These are phyloP conservation scores for Sphaerulina populicola DNA, from an alignment of 2,329 filamentous ascomycete species.

Conservation along the genomic window DNA sequence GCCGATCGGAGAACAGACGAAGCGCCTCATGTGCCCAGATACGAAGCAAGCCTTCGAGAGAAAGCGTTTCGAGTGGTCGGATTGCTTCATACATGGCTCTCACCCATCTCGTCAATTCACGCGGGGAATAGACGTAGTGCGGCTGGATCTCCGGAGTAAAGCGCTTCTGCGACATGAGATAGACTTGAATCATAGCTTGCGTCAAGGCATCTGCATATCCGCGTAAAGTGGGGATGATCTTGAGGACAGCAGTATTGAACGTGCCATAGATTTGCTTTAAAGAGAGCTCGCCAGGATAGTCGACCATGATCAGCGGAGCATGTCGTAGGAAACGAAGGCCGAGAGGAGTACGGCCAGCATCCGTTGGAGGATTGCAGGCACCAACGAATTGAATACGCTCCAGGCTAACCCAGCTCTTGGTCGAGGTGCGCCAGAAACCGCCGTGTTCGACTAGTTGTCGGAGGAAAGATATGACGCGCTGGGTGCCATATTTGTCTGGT, in stretches of 20 bases:
- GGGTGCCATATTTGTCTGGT: conserved; percentile 94
- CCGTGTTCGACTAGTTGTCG: conserved; percentile 97
- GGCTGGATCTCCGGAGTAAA: conserved; percentile 97
- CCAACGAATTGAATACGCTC: conserved; percentile 98
- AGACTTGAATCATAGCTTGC: conserved; percentile 95
- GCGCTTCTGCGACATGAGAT: conserved; percentile 82
- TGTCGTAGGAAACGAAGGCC: conserved; percentile 90
- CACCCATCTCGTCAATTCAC: conserved; percentile 96
- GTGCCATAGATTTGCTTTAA: conserved; percentile 97
- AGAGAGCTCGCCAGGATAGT: conserved; percentile 93
- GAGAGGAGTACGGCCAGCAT: conserved; percentile 91
- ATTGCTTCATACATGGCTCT: conserved; percentile 97
- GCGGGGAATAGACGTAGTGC: conserved; percentile 97
- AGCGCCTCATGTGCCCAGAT: conserved; percentile 98
- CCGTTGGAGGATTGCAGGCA: conserved; percentile 95
- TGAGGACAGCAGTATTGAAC: conserved; percentile 91
- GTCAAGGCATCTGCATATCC: conserved; percentile 92
- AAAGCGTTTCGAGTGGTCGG: conserved; percentile 75
- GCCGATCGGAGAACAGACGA: conserved; percentile 90
- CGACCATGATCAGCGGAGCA: conserved; percentile 98
- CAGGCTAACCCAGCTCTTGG: conserved; percentile 95
- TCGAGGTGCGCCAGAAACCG: conserved; percentile 95
- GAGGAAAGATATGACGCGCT: conserved; percentile 93
- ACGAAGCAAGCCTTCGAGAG: conserved; percentile 82
- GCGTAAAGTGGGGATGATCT: conserved; percentile 89